A percentile compares a stretch with the other conserved stretches of the same genome.
Evolutionary conservation across 192 early-diverging fungal genomes (phyloP).

Genomic region (Dissophora ornata): DNA sequence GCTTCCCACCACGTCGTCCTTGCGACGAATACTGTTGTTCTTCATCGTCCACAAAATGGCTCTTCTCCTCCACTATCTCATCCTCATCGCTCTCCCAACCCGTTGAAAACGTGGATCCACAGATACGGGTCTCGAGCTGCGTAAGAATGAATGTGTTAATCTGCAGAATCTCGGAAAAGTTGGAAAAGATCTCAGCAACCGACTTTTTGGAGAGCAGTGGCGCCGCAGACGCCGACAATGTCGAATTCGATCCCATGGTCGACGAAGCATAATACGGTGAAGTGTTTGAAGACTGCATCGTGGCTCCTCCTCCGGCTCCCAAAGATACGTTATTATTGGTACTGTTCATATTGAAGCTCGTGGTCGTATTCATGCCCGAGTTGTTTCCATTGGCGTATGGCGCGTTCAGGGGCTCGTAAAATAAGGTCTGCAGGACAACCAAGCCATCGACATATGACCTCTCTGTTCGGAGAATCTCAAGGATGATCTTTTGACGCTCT

Average conservation of each 20-base stretch:
- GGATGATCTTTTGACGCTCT: conserved; percentile 73
- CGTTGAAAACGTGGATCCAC: conserved; percentile 36
- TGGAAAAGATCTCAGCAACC: conserved; percentile 74
- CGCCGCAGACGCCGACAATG: conserved; percentile 65
- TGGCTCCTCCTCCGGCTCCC: conserved; percentile 2
- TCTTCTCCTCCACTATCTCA: conserved; percentile 1
- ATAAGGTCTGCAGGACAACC: conserved; percentile 64
- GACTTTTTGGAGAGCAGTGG: conserved; percentile 70
- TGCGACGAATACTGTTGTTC: conserved; percentile 54
- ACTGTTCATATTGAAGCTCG: conserved; percentile 4
- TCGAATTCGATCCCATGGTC: conserved; percentile 45
- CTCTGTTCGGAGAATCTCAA: conserved; percentile 87
- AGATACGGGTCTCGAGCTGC: conserved; percentile 68
- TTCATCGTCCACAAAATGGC: not conserved
- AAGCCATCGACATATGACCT: conserved; percentile 87
- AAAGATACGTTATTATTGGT: conserved; percentile 6
- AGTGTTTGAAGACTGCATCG: not conserved
- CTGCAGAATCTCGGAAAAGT: conserved; percentile 70
- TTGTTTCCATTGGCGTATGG: conserved; percentile 15
- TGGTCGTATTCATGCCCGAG: conserved; percentile 31
- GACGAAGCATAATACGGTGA: conserved; percentile 28
- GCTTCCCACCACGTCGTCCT: conserved; percentile 10
- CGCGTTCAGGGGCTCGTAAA: conserved; percentile 42
- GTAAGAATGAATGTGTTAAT: conserved; percentile 68
- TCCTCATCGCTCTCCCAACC: conserved; percentile 51